phyloP scores from a whole-genome alignment of 2,329 filamentous ascomycete genomes.

The Diaporthe destruens region DNA sequence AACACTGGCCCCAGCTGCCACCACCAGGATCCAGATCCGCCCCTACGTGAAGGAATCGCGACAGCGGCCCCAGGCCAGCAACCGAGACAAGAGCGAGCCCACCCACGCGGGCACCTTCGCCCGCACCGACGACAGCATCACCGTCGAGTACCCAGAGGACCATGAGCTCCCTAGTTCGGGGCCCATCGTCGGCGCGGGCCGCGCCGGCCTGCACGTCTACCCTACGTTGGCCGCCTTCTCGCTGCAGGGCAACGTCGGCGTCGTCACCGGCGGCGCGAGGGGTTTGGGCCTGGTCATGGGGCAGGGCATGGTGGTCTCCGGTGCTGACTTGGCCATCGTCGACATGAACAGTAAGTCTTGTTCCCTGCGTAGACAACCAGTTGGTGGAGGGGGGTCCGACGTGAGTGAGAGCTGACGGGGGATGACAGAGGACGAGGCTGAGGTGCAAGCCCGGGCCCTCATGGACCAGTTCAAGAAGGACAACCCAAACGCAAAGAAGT shows the following conservation, averaged over 20 bases:
- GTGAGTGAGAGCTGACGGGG: conserved; percentile 10
- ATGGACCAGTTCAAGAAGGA: conserved; percentile 82
- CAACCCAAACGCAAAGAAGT: conserved; percentile 81
- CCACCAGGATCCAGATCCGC: conserved; percentile 32
- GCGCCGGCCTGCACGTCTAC: conserved; percentile 79
- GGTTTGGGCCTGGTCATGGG: conserved; percentile 93
- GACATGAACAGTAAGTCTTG: conserved; percentile 84
- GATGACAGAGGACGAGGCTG: conserved; percentile 80
- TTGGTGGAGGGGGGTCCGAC: background rate
- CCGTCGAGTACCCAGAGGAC: conserved; percentile 83
- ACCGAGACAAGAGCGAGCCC: conserved; percentile 47
- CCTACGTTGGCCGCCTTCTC: conserved; percentile 89
- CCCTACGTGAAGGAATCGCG: conserved; percentile 48
- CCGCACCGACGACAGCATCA: conserved; percentile 82
- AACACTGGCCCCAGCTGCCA: background rate
- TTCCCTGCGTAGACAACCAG: no score
- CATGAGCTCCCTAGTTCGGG: conserved; percentile 77
- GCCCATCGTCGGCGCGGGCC: conserved; percentile 79
- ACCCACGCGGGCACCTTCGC: conserved; percentile 74
- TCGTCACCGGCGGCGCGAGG: conserved; percentile 91
- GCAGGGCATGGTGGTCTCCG: conserved; percentile 89
- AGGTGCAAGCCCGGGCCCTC: conserved; percentile 79
- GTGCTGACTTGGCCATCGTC: conserved; percentile 90
- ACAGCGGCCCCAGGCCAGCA: conserved; percentile 45
- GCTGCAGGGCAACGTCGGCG: conserved; percentile 82